phyloP scores from a whole-genome alignment of 345 rosid genomes.

The Hibiscus tridactylites region DNA sequence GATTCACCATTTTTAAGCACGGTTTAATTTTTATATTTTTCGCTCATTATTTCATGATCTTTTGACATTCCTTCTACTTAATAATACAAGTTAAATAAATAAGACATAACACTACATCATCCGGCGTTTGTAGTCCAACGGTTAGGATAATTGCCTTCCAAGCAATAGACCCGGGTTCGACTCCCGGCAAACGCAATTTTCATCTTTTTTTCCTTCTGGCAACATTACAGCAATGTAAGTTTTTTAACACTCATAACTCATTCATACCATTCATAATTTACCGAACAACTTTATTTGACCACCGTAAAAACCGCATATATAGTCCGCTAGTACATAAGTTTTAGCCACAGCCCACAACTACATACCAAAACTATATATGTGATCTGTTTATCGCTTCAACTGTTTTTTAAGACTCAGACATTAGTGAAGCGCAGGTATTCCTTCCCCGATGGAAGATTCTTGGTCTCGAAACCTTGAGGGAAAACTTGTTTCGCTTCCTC shows the following conservation, averaged over 20 bases:
- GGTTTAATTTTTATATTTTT: no score
- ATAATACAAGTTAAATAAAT: not conserved
- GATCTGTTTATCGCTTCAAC: no score
- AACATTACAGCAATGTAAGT: not conserved
- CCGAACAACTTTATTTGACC: not conserved
- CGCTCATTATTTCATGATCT: not conserved
- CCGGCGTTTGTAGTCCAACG: conserved; percentile 82
- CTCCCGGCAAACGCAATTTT: conserved; percentile 58
- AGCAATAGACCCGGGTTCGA: conserved; percentile 67
- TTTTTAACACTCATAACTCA: not conserved
- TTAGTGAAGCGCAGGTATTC: conserved; percentile 48
- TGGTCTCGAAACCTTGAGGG: conserved; percentile 52
- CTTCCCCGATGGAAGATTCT: conserved; percentile 59
- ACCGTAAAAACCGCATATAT: not conserved
- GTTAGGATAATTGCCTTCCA: conserved; percentile 95
- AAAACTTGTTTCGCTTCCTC: conserved; percentile 61
- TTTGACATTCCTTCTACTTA: not conserved
- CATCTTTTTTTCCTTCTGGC: no score
- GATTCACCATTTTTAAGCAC: no score
- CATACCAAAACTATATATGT: no score
- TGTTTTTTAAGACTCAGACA: not conserved
- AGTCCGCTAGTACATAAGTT: not conserved
- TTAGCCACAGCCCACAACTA: not conserved
- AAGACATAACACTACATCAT: fast-evolving
- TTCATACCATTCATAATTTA: not conserved